phyloP scores from a whole-genome alignment of 495 filamentous ascomycete genomes.

The Hypoxylon perforatum region DNA sequence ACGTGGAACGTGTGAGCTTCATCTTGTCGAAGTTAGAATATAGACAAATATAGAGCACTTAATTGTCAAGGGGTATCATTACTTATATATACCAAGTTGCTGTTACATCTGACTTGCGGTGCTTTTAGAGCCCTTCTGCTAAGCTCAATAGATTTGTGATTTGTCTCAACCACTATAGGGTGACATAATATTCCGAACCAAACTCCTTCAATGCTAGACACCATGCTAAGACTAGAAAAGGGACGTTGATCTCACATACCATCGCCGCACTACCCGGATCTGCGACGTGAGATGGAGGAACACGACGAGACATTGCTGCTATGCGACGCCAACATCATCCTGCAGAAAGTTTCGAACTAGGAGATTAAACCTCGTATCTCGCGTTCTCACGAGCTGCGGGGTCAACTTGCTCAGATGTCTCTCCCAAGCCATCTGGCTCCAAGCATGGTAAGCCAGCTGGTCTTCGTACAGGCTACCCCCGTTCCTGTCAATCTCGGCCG shows the following conservation, averaged over 20 bases:
- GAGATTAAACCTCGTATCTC: conserved; percentile 59
- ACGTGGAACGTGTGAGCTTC: no score
- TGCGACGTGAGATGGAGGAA: neutral
- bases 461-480: conserved; percentile 55
- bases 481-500: conserved; percentile 48
- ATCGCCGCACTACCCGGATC: neutral
- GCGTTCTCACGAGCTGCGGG: conserved; percentile 47
- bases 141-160: no score
- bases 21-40: no score
- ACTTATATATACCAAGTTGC: no score
- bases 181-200: no score
- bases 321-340: conserved; percentile 44
- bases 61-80: no score
- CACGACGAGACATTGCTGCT: neutral
- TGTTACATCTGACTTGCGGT: no score
- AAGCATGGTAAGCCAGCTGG: conserved; percentile 60
- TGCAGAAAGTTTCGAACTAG: conserved; percentile 58
- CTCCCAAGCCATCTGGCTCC: conserved; percentile 60
- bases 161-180: no score
- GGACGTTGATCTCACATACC: neutral
- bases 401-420: conserved; percentile 54
- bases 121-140: no score
- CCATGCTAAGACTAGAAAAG: no score
- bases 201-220: no score
- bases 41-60: no score